These are phyloP conservation scores for Wakefieldia striispora DNA, from an alignment of 768 basidiomycete species.

Conservation along the genomic window DNA sequence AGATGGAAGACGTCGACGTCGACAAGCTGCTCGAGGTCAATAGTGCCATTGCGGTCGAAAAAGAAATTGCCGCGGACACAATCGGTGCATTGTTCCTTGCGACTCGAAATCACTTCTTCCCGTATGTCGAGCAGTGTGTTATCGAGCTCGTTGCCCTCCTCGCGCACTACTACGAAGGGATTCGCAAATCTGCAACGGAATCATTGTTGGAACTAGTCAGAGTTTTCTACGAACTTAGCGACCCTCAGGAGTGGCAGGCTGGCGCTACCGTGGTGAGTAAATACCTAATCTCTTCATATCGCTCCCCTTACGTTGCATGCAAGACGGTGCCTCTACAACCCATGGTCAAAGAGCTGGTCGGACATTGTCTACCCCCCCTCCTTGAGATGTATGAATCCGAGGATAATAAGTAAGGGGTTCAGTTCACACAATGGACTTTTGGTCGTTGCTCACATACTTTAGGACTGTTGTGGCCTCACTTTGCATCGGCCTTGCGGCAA, in stretches of 20 bases:
- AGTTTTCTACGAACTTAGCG: conserved; percentile 87
- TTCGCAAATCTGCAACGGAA: conserved; percentile 88
- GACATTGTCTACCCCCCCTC: conserved; percentile 68
- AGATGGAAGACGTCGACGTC: conserved; percentile 76
- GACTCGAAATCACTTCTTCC: conserved; percentile 82
- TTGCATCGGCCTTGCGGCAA: conserved; percentile 87
- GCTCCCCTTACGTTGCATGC: conserved; percentile 7
- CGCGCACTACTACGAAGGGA: conserved; percentile 95
- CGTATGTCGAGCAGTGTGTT: conserved; percentile 81
- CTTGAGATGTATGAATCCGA: conserved; percentile 91
- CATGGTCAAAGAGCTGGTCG: conserved; percentile 77
- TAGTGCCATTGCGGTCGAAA: conserved; percentile 96
- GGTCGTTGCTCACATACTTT: conserved; percentile 12
- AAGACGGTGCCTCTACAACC: conserved; percentile 53
- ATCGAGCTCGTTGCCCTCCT: conserved; percentile 77
- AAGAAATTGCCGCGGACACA: conserved; percentile 97
- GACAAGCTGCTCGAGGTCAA: conserved; percentile 91
- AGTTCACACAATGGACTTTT: background rate
- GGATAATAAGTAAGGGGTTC: conserved; percentile 85
- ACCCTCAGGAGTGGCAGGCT: conserved; percentile 79
- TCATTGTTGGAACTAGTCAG: conserved; percentile 86
- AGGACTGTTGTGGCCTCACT: conserved; percentile 87
- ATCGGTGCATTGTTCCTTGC: conserved; percentile 87
- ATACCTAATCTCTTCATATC: background rate
- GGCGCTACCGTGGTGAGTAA: conserved; percentile 61